These are phyloP conservation scores for Phytophthora niederhauseri DNA, from an alignment of 352 stramenopile genomes.

Conservation along the genomic window DNA sequence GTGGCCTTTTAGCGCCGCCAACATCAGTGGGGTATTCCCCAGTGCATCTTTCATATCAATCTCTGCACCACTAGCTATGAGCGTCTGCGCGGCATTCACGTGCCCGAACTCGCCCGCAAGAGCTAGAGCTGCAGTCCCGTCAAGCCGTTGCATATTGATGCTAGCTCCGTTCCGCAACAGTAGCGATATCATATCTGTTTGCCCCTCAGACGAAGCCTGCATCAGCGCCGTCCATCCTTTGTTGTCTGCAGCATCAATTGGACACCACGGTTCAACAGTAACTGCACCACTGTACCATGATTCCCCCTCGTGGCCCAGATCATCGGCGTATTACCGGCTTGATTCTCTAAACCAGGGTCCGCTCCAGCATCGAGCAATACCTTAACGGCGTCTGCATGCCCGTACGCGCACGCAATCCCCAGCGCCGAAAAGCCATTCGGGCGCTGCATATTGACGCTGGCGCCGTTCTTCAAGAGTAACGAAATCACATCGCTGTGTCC, in stretches of 20 bases:
- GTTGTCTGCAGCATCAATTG: neutral
- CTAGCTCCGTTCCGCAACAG: neutral
- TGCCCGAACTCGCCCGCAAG: slow-evolving; percentile 1
- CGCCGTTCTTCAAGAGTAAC: no score
- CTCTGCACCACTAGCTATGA: slow-evolving; percentile 2
- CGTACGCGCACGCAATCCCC: no score
- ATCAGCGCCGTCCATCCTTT: slow-evolving; percentile 1
- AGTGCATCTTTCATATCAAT: neutral
- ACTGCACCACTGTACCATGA: no score
- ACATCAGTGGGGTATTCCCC: neutral
- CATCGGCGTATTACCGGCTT: no score
- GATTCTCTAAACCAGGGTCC: no score
- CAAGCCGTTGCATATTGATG: neutral
- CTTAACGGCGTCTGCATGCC: no score
- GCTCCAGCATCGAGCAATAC: no score
- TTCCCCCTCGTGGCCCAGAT: no score
- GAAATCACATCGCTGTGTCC: no score
- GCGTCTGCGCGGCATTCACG: neutral
- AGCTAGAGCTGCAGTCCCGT: neutral
- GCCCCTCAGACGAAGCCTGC: neutral
- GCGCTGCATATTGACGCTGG: no score
- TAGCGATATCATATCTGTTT: neutral
- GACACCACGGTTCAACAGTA: no score
- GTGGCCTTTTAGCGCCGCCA: neutral
- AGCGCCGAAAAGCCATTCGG: no score